These are phyloP conservation scores for Lasiodiplodia citricola DNA, from an alignment of 2,329 filamentous ascomycete genomes.

Conservation along the genomic window DNA sequence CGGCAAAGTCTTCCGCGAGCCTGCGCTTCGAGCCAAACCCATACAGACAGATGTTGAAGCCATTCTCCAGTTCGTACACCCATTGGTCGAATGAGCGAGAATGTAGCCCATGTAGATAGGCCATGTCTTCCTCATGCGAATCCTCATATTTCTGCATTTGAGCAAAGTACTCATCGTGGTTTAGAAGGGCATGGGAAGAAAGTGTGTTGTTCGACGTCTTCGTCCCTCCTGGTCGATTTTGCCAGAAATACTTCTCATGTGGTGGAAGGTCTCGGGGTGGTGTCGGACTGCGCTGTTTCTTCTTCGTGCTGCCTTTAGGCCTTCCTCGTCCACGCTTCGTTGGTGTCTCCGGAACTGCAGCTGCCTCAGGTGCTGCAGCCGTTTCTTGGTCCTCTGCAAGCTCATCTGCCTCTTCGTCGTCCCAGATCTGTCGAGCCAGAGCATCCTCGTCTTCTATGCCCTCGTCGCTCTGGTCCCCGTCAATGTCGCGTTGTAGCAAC, in stretches of 20 bases:
- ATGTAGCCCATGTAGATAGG: conserved; percentile 76
- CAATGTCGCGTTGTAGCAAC: conserved; percentile 73
- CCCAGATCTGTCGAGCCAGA: conserved; percentile 73
- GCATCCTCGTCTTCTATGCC: conserved; percentile 71
- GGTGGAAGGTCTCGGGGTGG: conserved; percentile 82
- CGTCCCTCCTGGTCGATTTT: conserved; percentile 79
- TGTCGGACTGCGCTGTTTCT: conserved; percentile 71
- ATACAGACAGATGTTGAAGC: conserved; percentile 89
- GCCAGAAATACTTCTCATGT: conserved; percentile 91
- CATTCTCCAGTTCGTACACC: conserved; percentile 85
- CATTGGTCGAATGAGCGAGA: conserved; percentile 86
- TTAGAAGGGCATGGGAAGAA: conserved; percentile 74
- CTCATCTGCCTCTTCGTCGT: conserved; percentile 56
- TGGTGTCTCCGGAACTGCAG: conserved; percentile 55
- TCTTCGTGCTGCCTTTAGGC: conserved; percentile 58
- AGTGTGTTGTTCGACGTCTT: conserved; percentile 90
- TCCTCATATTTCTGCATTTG: conserved; percentile 69
- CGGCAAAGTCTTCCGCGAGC: conserved; percentile 76
- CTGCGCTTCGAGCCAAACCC: conserved; percentile 88
- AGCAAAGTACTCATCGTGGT: conserved; percentile 89
- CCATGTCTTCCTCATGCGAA: conserved; percentile 71
- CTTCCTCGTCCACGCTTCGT: conserved; percentile 52
- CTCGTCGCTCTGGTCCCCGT: conserved; percentile 69
- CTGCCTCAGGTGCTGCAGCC: conserved; percentile 50
- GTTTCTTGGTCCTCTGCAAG: conserved; percentile 38